Evolutionary conservation across 2,329 filamentous ascomycete species (phyloP), one percentile per base, ranked within the genome.

Genomic region (Aspergillus neotritici): DNA sequence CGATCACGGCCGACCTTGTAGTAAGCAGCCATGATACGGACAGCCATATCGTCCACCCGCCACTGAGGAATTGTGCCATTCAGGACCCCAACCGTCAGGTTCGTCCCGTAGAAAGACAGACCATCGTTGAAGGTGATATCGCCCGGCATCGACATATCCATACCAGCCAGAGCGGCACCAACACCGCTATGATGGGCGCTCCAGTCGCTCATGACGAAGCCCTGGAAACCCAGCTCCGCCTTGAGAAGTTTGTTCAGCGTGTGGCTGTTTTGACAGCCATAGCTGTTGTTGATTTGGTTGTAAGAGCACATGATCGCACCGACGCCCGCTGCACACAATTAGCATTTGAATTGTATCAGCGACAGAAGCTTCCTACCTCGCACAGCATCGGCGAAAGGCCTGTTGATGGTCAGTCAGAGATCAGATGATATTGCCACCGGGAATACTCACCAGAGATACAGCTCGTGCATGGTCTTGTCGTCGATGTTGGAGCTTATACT

Each of bases 21-120:
- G 63, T 78, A 83, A 3, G 78, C 78, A 40, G 80, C 73, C 68
- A 83, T 78, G 59, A 83, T 94, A 55, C 93, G 82, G 66, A 88
- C 84, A 4, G 81, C 87, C 84, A 95, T 94, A 61, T 97, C 93
- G 55, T 96, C 90, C 8, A 97, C 64, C 39, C 91, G 80, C 78
- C 86, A 94, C 54, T 86, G 80, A 1, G 91, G 87, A 28, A 97
- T 72, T 1, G 89, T 95, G 30, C 90, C 90, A 60, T 97, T 96
- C 54, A 94, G 67, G 5, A 96, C 82, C 1, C 87, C 87, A 37
- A 94, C 72, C 2, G 91, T 96, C 54, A 97, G 67, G 66, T 97
- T 97, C 21, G 82, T 71, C 8, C 91, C 91, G 85, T 86, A 95
- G 73, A 75, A 94, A 13, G 83, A 84, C 39, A 68, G 65, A 5